These are phyloP conservation scores for Cryphonectria parasitica DNA, from an alignment of 2,329 filamentous ascomycete genomes.

Conservation along the genomic window DNA sequence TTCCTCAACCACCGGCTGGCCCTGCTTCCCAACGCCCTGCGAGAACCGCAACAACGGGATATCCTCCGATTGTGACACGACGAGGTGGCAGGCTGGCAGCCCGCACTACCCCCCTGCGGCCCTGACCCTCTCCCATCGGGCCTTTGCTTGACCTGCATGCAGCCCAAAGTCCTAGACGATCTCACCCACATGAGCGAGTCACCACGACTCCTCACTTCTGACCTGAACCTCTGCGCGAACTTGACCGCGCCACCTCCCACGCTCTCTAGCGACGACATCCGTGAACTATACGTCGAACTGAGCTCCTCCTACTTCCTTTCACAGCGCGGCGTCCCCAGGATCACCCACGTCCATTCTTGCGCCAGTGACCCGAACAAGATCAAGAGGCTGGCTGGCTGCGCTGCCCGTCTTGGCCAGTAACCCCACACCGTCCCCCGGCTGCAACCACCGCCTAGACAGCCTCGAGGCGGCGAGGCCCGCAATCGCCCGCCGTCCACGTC, in stretches of 20 bases:
- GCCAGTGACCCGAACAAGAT: conserved; percentile 4
- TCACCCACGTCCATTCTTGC: conserved; percentile 16
- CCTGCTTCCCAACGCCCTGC: not conserved
- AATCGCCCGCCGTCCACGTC: conserved; percentile 30
- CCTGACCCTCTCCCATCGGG: not conserved
- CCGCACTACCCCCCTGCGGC: not conserved
- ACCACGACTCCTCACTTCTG: conserved; percentile 22
- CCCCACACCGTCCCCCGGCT: conserved; percentile 28
- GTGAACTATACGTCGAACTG: not conserved
- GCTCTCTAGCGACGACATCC: not conserved
- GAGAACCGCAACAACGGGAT: not conserved
- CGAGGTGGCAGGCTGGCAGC: conserved; percentile 16
- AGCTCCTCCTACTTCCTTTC: not conserved
- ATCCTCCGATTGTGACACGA: conserved; percentile 15
- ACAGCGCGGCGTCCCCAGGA: conserved; percentile 8
- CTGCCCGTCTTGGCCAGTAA: conserved; percentile 16
- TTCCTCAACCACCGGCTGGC: not conserved
- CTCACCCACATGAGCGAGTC: conserved; percentile 18
- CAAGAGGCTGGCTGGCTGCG: conserved; percentile 16
- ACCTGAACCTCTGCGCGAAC: conserved; percentile 18
- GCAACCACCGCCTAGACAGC: conserved; percentile 27
- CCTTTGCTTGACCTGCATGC: conserved; percentile 14
- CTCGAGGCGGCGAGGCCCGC: conserved; percentile 34
- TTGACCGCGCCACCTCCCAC: conserved; percentile 1
- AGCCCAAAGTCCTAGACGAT: conserved; percentile 20